A percentile compares a stretch with the other conserved stretches of the same genome.
phyloP scores from a whole-genome alignment of 441 rosid species.

The Euphorbia corollata region DNA sequence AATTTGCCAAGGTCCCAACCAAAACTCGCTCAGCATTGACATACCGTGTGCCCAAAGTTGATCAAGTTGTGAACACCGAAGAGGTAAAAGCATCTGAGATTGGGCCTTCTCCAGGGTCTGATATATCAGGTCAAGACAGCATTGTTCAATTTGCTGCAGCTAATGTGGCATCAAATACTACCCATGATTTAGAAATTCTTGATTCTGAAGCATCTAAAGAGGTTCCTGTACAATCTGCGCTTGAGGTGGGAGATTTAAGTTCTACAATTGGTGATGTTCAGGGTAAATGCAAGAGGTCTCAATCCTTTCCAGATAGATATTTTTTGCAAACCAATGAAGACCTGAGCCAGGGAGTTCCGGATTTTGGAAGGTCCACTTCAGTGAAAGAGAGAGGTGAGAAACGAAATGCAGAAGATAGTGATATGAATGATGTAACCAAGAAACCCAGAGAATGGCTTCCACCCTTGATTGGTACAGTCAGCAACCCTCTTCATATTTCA shows the following conservation, averaged over 20 bases:
- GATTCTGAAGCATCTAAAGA: slow-evolving; percentile 34
- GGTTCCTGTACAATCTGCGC: slow-evolving; percentile 25
- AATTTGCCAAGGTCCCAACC: slow-evolving; percentile 74
- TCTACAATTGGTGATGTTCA: slow-evolving; percentile 32
- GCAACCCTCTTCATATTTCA: slow-evolving; percentile 27
- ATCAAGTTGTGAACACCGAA: slow-evolving; percentile 31
- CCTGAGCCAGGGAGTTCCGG: slow-evolving; percentile 30
- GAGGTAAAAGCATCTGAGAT: slow-evolving; percentile 35
- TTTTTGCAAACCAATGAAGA: slow-evolving; percentile 33
- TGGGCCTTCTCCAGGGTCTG: slow-evolving; percentile 30
- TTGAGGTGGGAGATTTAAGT: slow-evolving; percentile 30
- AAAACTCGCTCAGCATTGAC: slow-evolving; percentile 71
- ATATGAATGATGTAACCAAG: slow-evolving; percentile 43
- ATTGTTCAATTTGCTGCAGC: slow-evolving; percentile 25
- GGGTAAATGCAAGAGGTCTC: slow-evolving; percentile 48
- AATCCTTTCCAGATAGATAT: slow-evolving; percentile 50
- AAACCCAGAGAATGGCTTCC: slow-evolving; percentile 65
- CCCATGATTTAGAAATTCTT: slow-evolving; percentile 26
- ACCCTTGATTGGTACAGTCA: slow-evolving; percentile 32
- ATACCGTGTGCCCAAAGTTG: slow-evolving; percentile 37
- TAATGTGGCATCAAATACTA: slow-evolving; percentile 28
- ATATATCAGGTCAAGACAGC: slow-evolving; percentile 28
- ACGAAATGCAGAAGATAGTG: slow-evolving; percentile 40
- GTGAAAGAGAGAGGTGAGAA: slow-evolving; percentile 65
- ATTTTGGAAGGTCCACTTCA: slow-evolving; percentile 44